phyloP scores from a whole-genome alignment of 805 yeast species.

The Saccharomycopsis sp. region DNA sequence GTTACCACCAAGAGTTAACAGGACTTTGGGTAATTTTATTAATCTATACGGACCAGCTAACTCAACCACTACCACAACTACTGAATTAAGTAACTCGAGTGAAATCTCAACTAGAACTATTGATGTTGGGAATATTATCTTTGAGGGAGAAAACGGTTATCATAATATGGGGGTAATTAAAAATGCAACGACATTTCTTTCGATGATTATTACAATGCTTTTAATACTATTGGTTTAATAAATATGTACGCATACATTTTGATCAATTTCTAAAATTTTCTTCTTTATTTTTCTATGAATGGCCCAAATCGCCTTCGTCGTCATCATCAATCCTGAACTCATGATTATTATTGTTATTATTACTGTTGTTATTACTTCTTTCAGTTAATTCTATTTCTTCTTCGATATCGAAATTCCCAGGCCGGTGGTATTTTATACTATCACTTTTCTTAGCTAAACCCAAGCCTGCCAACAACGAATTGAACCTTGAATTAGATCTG shows the following conservation, averaged over 20 bases:
- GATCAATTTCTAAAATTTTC: too few species aligned
- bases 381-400: constrained; percentile 17
- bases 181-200: too few species aligned
- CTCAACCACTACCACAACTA: background rate
- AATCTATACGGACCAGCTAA: too few species aligned
- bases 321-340: background rate
- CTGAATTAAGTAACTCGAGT: background rate
- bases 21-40: too few species aligned
- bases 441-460: constrained; percentile 2
- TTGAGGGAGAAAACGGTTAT: too few species aligned
- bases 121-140: background rate
- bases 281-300: too few species aligned
- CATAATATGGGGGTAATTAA: too few species aligned
- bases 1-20: too few species aligned
- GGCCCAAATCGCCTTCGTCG: constrained; percentile 5
- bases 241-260: too few species aligned
- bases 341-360: background rate
- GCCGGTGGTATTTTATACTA: constrained; percentile 14
- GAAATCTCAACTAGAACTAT: background rate
- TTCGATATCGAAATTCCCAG: constrained; percentile 13
- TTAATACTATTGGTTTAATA: too few species aligned
- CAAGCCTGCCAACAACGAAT: constrained; percentile 1
- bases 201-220: too few species aligned
- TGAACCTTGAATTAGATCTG: constrained; percentile 3
- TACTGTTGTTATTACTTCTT: background rate